These are phyloP conservation scores for Gleditsia sinensis DNA, from an alignment of 306 rosid species.

Conservation along the genomic window DNA sequence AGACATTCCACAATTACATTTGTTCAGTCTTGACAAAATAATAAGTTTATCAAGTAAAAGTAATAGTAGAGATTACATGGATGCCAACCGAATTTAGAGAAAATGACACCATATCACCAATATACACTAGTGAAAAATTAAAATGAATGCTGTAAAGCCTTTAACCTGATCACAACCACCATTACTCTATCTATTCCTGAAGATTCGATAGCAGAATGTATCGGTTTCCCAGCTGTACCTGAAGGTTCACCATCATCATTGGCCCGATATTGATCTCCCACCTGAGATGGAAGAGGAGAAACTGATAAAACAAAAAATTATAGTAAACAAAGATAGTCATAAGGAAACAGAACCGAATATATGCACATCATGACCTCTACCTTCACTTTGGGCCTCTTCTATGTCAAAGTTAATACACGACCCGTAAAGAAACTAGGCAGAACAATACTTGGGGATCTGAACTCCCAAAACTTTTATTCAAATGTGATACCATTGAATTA, in stretches of 20 bases:
- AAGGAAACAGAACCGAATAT: not conserved
- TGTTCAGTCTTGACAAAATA: not conserved
- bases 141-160: conserved; percentile 16
- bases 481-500: not conserved
- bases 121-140: conserved; percentile 11
- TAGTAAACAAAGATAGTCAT: not conserved
- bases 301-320: not conserved
- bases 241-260: conserved; percentile 97
- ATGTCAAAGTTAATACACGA: not conserved
- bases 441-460: not conserved
- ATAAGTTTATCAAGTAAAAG: not conserved
- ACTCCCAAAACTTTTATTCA: not conserved
- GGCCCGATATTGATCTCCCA: conserved; percentile 88
- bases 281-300: conserved; percentile 43
- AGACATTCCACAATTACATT: conserved; percentile 8
- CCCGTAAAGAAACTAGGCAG: not conserved
- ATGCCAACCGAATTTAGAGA: conserved; percentile 14
- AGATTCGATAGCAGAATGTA: conserved; percentile 77
- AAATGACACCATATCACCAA: not conserved
- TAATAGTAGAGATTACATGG: not conserved
- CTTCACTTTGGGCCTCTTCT: conserved; percentile 8
- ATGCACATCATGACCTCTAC: not conserved
- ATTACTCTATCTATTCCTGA: conserved; percentile 92
- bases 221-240: conserved; percentile 96
- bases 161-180: conserved; percentile 94